Conservation (phyloP, 176 grass and related monocot genomes). For the Alopecurus myosuroides region DNA sequence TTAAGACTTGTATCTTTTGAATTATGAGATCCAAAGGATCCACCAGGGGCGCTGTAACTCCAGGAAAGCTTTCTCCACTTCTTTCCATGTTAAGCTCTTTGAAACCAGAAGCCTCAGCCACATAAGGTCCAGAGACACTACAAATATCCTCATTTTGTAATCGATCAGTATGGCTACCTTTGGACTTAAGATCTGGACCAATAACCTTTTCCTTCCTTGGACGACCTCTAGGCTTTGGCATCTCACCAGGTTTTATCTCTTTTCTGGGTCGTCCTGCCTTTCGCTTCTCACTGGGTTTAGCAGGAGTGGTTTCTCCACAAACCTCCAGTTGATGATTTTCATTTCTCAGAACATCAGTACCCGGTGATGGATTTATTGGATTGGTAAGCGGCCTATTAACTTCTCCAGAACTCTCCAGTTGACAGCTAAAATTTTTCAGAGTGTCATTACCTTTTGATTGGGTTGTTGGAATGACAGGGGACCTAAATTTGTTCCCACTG, state of each 20-base stretch:
- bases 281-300: constrained; percentile 28
- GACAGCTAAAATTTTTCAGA: neutral
- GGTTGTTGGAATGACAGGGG: neutral
- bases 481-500: neutral
- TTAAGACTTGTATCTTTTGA: constrained; percentile 39
- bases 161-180: constrained; percentile 11
- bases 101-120: neutral
- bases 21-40: constrained; percentile 53
- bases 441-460: neutral
- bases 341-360: constrained; percentile 22
- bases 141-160: constrained; percentile 16
- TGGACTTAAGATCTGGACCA: constrained; percentile 3
- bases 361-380: constrained; percentile 13
- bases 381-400: neutral
- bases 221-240: constrained; percentile 46
- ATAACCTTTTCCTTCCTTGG: constrained; percentile 30
- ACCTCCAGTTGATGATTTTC: constrained; percentile 24
- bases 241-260: constrained; percentile 31
- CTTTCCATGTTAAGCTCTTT: neutral
- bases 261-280: constrained; percentile 26
- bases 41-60: neutral
- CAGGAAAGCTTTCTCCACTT: constrained; percentile 16
- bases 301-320: constrained; percentile 24
- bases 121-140: constrained; percentile 1
- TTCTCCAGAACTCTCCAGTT: constrained; percentile 7